Evolutionary conservation across 2,329 filamentous ascomycete genomes (phyloP).

Genomic region (Thielaviopsis populi): DNA sequence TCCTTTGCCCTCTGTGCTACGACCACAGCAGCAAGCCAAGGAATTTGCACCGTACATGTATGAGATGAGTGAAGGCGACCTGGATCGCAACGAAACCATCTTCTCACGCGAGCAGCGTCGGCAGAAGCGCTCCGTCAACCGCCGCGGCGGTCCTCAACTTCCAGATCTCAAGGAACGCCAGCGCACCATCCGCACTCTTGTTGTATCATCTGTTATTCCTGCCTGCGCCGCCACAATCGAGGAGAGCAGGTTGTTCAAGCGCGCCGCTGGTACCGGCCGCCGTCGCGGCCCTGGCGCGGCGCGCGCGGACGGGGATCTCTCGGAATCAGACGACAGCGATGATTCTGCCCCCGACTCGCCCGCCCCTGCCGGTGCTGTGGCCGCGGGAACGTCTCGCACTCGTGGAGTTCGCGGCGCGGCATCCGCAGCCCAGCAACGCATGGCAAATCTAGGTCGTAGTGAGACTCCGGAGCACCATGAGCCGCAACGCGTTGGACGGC

Average conservation of each 20-base stretch:
- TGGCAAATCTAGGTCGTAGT: conserved; percentile 68
- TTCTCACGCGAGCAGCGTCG: conserved; percentile 86
- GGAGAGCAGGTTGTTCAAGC: conserved; percentile 76
- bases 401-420: conserved; percentile 82
- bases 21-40: conserved; percentile 82
- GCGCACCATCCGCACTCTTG: conserved; percentile 77
- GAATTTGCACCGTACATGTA: conserved; percentile 90
- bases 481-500: conserved; percentile 46
- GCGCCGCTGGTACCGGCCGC: conserved; percentile 44
- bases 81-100: conserved; percentile 81
- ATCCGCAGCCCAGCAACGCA: conserved; percentile 69
- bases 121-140: conserved; percentile 89
- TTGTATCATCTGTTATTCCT: conserved; percentile 84
- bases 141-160: conserved; percentile 77
- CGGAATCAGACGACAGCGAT: conserved; percentile 84
- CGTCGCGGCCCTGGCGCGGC: conserved; percentile 28
- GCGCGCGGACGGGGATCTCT: conserved; percentile 51
- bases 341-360: conserved; percentile 80
- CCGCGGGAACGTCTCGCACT: conserved; percentile 65
- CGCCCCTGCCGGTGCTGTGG: conserved; percentile 44
- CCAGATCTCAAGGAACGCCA: conserved; percentile 95
- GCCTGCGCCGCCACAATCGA: conserved; percentile 69
- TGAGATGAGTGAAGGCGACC: conserved; percentile 77
- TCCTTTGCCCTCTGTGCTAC: conserved; percentile 68
- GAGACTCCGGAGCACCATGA: conserved; percentile 83